phyloP scores from a whole-genome alignment of 164 flowering plant species.

The Berberis vulgaris region DNA sequence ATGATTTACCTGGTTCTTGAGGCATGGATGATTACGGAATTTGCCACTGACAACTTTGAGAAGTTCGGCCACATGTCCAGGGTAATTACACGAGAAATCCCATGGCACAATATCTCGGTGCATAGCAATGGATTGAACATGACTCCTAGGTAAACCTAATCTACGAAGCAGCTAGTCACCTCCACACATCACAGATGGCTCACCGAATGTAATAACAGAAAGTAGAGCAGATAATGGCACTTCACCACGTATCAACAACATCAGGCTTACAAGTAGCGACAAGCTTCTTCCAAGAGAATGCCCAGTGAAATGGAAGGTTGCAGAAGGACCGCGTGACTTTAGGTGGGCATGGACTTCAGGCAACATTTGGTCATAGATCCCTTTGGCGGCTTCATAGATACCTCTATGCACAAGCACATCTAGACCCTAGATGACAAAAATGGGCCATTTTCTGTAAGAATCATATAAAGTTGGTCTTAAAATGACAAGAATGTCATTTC shows the following conservation, averaged over 20 bases:
- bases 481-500: too few species aligned
- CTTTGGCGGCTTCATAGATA: constrained; percentile 96
- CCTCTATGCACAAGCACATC: constrained; percentile 93
- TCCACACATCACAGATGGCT: constrained; percentile 89
- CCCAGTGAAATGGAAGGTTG: constrained; percentile 89
- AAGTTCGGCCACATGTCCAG: constrained; percentile 72
- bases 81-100: constrained; percentile 86
- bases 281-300: constrained; percentile 98
- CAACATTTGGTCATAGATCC: constrained; percentile 86
- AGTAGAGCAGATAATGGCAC: constrained; percentile 69
- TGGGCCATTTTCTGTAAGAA: neutral
- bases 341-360: constrained; percentile 77
- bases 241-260: constrained; percentile 80
- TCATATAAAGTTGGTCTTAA: neutral
- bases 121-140: constrained; percentile 70
- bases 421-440: constrained; percentile 44
- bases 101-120: constrained; percentile 97
- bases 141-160: constrained; percentile 71
- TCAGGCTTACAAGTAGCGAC: constrained; percentile 70
- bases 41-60: constrained; percentile 84
- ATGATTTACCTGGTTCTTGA: constrained; percentile 55
- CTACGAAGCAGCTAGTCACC: constrained; percentile 69
- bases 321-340: constrained; percentile 43
- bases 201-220: constrained; percentile 91
- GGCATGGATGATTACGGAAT: constrained; percentile 79